Base-by-base conservation (phyloP, 305 asterid species). In the Solanum aculeatissimum region DNA sequence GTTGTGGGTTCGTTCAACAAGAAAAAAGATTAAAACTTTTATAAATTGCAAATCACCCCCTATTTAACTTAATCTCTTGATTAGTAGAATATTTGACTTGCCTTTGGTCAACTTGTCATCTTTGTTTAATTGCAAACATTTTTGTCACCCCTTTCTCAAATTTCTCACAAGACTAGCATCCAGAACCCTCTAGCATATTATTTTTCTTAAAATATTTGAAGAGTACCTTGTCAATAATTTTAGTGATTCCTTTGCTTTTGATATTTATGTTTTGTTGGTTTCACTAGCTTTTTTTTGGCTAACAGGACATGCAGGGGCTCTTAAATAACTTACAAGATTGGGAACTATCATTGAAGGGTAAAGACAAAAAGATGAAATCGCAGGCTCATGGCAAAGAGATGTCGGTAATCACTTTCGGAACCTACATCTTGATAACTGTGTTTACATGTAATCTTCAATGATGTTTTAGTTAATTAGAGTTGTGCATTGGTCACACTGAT, bases 301-400 rank as follows among this genome's bases (percentile, higher is more conserved):
- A 83, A 78, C 92, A 96, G 98, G 95, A 92, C 38, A 88, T 91
- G 29, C 92, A 93, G 88, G 98, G 98, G 85, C 95, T 96, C 85
- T 86, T 96, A 89, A 91, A 86, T 87, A 96, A 95, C 89, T 90
- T 96, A 83, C 95, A 96, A 87, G 99, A 96, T 83, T 96, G 99
- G 99, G 98, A 96, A 87, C 85, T 93, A 81, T 89, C 98, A 12
- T 88, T 91, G 85, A 93, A 92, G 91, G 94, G 91, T 72, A 93
- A 91, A 83, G 97, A 92, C 45, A 96, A 91, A 91, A 93, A 92
- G 89, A 82, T 91, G 86, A 93, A 89, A 90, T 87, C 92, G 19
- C 94, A 90, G 89, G 83, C 89, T 81, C 85, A 14, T 27, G 90
- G 83, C 84, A 91, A 90, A 87, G 92, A 88, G 85, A 90, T 88